phyloP scores from a whole-genome alignment of 2,329 filamentous ascomycete species.

The Zymoseptoria pseudotritici region DNA sequence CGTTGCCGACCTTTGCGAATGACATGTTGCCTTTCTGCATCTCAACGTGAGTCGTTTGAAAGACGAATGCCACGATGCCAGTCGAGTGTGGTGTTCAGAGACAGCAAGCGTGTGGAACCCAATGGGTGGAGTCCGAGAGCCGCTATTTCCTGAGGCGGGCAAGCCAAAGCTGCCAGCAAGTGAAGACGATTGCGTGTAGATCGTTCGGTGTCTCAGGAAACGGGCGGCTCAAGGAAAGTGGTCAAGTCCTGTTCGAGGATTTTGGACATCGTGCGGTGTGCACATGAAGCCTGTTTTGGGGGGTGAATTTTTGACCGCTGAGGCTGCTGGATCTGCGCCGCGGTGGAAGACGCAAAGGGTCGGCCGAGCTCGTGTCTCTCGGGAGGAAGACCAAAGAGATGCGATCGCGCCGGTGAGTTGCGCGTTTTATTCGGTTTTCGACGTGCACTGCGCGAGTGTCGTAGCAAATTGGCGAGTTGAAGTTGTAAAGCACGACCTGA shows the following conservation, averaged over 20 bases:
- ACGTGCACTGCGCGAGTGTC: conserved; percentile 2
- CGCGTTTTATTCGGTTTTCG: background rate
- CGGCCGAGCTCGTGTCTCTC: background rate
- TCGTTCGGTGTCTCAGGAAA: conserved; percentile 31
- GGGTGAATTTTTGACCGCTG: conserved; percentile 4
- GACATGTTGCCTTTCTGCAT: conserved; percentile 27
- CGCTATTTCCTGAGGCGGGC: conserved; percentile 32
- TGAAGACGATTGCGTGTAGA: conserved; percentile 18
- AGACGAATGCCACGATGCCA: conserved; percentile 27
- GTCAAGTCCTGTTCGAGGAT: conserved; percentile 39
- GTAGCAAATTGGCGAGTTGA: background rate
- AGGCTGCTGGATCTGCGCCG: background rate
- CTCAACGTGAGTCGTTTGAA: conserved; percentile 16
- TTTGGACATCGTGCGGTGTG: conserved; percentile 44
- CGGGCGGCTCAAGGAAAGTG: conserved; percentile 46
- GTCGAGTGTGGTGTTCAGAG: conserved; percentile 13
- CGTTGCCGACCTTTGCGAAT: conserved; percentile 30
- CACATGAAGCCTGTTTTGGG: conserved; percentile 33
- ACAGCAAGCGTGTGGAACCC: conserved; percentile 4
- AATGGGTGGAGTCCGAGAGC: conserved; percentile 23
- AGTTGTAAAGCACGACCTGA: background rate
- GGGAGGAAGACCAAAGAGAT: background rate
- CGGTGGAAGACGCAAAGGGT: background rate
- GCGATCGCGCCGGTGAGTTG: conserved; percentile 1
- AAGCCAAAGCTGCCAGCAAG: conserved; percentile 25